Evolutionary conservation across 2,329 filamentous ascomycete species (phyloP).

Genomic region (Raffaelea deltoideospora): DNA sequence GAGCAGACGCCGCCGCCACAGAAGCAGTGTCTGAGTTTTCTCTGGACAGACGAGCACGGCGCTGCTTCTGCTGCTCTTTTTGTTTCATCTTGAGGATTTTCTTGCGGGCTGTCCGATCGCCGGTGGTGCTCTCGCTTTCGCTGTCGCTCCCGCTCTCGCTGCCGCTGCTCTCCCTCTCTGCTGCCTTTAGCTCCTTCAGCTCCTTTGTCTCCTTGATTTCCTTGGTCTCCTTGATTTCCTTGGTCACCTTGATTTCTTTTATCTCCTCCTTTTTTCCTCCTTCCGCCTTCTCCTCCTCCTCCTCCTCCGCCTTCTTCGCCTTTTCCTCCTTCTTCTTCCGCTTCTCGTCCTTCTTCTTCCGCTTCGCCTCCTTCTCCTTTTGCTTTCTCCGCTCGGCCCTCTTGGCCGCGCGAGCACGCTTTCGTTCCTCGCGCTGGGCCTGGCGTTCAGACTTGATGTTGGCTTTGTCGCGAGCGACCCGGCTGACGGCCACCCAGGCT

Average conservation of each 20-base stretch:
- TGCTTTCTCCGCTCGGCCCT: slow-evolving; percentile 19
- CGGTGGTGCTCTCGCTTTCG: not conserved
- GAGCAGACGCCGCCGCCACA: too few species aligned
- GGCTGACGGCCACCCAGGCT: slow-evolving; percentile 33
- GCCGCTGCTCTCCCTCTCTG: not conserved
- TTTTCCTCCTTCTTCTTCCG: slow-evolving; percentile 11
- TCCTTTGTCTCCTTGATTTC: not conserved
- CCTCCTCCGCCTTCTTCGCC: slow-evolving; percentile 3
- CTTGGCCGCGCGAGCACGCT: slow-evolving; percentile 7
- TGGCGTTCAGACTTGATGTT: too few species aligned
- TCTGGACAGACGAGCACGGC: too few species aligned
- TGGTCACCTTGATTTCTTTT: slow-evolving; percentile 7
- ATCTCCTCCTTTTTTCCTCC: slow-evolving; percentile 10
- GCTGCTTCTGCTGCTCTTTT: too few species aligned
- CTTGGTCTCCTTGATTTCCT: slow-evolving; percentile 2
- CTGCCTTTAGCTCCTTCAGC: not conserved
- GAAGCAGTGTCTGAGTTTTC: too few species aligned
- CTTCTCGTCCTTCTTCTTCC: slow-evolving; percentile 12
- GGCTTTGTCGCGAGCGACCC: slow-evolving; percentile 30
- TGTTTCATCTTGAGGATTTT: too few species aligned
- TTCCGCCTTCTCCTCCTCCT: slow-evolving; percentile 14
- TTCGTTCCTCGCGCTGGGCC: slow-evolving; percentile 23
- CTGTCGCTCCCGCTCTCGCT: not conserved
- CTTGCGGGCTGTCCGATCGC: too few species aligned
- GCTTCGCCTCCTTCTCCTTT: slow-evolving; percentile 15